A percentile compares a stretch with the other conserved stretches of the same genome.
Conservation (phyloP, 768 basidiomycete species). For the Lanmaoa rubissima region DNA sequence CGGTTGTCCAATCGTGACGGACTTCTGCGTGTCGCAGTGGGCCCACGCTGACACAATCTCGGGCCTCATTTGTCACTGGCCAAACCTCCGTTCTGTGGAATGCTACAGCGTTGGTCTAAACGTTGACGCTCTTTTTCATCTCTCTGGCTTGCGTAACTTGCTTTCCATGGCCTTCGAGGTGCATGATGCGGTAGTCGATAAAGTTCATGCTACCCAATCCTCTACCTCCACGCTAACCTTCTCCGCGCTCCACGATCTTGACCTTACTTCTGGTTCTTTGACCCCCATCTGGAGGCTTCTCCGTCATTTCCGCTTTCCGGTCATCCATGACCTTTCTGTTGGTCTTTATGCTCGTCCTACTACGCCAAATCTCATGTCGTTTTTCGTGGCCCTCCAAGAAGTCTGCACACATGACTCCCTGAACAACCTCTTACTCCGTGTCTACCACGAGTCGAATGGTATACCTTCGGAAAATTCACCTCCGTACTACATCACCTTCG, state of each 20-base stretch:
- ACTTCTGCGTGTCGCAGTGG: background rate
- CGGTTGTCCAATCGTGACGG: background rate
- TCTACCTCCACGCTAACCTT: background rate
- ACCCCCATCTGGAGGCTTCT: background rate
- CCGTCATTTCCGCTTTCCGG: background rate
- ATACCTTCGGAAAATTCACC: background rate
- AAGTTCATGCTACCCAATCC: background rate
- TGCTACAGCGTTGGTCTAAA: background rate
- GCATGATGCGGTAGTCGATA: background rate
- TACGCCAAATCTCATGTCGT: background rate
- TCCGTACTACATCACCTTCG: background rate
- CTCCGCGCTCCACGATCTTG: background rate
- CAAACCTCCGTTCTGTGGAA: background rate
- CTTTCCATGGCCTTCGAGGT: background rate
- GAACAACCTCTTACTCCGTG: background rate
- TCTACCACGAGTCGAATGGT: background rate
- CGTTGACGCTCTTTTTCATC: background rate
- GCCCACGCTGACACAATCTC: background rate
- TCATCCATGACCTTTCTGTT: background rate
- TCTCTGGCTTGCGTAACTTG: background rate
- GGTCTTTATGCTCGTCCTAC: background rate
- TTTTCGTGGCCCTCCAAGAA: conserved; percentile 4
- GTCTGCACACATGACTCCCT: background rate
- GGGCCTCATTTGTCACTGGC: conserved; percentile 7
- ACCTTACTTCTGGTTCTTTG: background rate